Evolutionary conservation across 129 eudicot species (phyloP).

Genomic region (Tanacetum coccineum): DNA sequence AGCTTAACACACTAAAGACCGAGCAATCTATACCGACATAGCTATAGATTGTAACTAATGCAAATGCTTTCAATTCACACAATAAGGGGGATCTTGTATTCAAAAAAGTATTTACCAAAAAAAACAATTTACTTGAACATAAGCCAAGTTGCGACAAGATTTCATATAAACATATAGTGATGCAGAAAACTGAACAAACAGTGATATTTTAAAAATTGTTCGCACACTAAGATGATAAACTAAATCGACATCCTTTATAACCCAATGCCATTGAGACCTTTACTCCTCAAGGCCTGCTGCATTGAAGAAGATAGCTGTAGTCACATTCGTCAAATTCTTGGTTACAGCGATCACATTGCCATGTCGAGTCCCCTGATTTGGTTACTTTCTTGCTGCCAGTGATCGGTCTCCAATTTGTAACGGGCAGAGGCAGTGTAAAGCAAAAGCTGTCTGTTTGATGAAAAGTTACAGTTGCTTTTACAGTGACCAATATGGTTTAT

Average conservation of each 20-base stretch:
- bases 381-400: slow-evolving; percentile 84
- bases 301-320: slow-evolving; percentile 84
- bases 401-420: slow-evolving; percentile 69
- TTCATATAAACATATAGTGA: too few relatives aligned
- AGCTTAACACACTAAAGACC: slow-evolving; percentile 1
- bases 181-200: too few relatives aligned
- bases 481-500: slow-evolving; percentile 84
- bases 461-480: slow-evolving; percentile 64
- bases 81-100: too few relatives aligned
- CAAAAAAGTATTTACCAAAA: too few relatives aligned
- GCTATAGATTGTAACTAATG: slow-evolving; percentile 4
- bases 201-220: too few relatives aligned
- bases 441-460: slow-evolving; percentile 71
- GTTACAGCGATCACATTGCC: slow-evolving; percentile 90
- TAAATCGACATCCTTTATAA: too few relatives aligned
- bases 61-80: background rate
- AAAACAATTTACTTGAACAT: too few relatives aligned
- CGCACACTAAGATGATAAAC: too few relatives aligned
- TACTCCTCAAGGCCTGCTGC: too few relatives aligned
- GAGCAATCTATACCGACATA: slow-evolving; percentile 1
- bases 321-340: slow-evolving; percentile 94
- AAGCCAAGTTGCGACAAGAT: too few relatives aligned
- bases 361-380: slow-evolving; percentile 58
- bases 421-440: slow-evolving; percentile 96
- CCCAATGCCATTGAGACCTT: too few relatives aligned